Base-by-base conservation (phyloP, 441 rosid genomes). In the Populus tomentosa region DNA sequence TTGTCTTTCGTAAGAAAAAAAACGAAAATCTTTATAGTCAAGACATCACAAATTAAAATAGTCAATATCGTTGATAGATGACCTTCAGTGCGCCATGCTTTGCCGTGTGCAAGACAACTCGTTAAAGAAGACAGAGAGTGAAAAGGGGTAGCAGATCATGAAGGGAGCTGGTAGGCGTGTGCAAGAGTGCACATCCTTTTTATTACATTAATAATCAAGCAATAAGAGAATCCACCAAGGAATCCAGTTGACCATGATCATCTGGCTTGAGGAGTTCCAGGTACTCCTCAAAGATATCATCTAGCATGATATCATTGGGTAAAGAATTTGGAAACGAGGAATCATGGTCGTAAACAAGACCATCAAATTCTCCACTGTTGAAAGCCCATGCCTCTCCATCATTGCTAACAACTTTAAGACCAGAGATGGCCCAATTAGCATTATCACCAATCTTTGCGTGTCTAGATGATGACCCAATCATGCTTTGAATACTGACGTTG, bases 141-240 rank as follows among this genome's bases (percentile, higher is more conserved):
- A 30, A 30, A 30, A 30, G 64, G 13, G 24, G 24, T 0, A 9
- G 64, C 10, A n/a, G 10, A 30, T 30, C 32, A 59, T 7, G 63
- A 59, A n/a, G 3, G 5, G 64, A 59, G 26, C 32, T 30, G 32
- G 5, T 8, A 59, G 64, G 64, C 24, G 24, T 59, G 64, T 8
- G 64, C 64, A 59, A 1, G 0, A 7, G 64, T n/a, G 18, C 21
- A 23, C 6, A 1, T 56, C 24, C 70, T 72, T 50, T 50, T 72
- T 71, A 72, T 56, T 33, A 35, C n/a, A 21, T 13, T 0, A 26
- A 11, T 4, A 30, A 21, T 85, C 76, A 82, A 71, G 70, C 72
- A 56, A 80, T 32, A 26, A 85, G 36, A 35, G 83, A 80, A 75
- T 82, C 83, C 21, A 76, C 71, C 9, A 78, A 83, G 30, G 83